Percentiles rank a stretch among this genome's conserved stretches.
Conservation (phyloP, 176 grass and related monocot species). For the Thalia dealbata region DNA sequence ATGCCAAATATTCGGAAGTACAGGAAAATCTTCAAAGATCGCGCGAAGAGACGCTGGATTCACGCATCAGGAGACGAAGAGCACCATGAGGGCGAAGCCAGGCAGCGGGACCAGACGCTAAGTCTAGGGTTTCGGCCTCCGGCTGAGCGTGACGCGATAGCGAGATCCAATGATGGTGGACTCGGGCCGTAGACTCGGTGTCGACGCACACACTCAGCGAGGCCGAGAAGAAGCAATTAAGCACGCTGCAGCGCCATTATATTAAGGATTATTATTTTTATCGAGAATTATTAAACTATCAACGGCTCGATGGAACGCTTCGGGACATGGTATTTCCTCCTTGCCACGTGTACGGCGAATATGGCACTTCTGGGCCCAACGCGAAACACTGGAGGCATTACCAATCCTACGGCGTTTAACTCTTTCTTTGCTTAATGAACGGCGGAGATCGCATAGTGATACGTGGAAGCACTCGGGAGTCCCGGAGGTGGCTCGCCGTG, state of each 20-base stretch:
- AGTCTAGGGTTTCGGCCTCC: not conserved
- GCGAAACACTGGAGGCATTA: too few species aligned
- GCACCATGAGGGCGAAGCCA: not conserved
- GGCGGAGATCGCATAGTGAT: too few species aligned
- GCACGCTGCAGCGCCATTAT: not conserved
- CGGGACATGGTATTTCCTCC: not conserved
- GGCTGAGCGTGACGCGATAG: not conserved
- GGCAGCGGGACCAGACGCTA: not conserved
- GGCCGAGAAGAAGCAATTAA: not conserved
- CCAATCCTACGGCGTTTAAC: too few species aligned
- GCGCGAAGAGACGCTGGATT: not conserved
- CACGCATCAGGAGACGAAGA: not conserved
- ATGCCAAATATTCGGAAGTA: conserved; percentile 7
- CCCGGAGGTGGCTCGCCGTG: too few species aligned
- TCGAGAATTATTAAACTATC: not conserved
- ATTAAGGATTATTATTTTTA: not conserved
- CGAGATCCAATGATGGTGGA: not conserved
- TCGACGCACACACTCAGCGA: conserved; percentile 5
- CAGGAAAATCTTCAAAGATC: not conserved
- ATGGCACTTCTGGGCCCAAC: too few species aligned
- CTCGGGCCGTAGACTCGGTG: not conserved
- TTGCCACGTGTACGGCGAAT: too few species aligned
- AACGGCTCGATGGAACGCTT: not conserved
- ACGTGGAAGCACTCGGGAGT: too few species aligned
- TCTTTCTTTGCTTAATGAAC: too few species aligned